These are phyloP conservation scores for Aspergillus persii DNA, from an alignment of 2,329 filamentous ascomycete genomes.

Conservation along the genomic window DNA sequence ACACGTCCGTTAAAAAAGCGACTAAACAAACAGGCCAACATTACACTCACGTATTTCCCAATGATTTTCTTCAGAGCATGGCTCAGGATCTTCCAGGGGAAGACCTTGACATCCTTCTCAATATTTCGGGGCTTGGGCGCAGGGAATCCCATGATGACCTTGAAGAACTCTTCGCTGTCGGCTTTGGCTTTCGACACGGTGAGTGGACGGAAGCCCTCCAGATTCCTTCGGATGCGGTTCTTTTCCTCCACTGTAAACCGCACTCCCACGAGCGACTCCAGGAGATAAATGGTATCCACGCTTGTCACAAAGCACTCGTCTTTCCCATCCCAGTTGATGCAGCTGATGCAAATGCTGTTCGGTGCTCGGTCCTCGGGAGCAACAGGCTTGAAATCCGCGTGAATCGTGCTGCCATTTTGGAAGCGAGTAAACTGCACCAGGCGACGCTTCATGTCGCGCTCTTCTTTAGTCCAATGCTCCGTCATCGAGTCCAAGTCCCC, in stretches of 20 bases:
- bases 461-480: conserved; percentile 76
- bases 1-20: not conserved
- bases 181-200: conserved; percentile 91
- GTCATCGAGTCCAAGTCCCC: conserved; percentile 85
- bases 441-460: conserved; percentile 73
- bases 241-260: conserved; percentile 97
- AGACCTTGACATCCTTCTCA: conserved; percentile 98
- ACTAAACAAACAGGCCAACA: not conserved
- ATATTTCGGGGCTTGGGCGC: conserved; percentile 95
- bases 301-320: conserved; percentile 90
- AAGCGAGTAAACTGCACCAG: conserved; percentile 85
- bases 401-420: conserved; percentile 78
- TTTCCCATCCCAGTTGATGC: conserved; percentile 95
- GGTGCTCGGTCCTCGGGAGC: conserved; percentile 73
- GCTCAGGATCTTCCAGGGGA: conserved; percentile 88
- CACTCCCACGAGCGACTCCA: conserved; percentile 83
- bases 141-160: conserved; percentile 96
- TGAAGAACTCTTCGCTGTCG: conserved; percentile 97
- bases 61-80: conserved; percentile 96
- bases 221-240: conserved; percentile 92
- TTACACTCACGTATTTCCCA: conserved; percentile 76
- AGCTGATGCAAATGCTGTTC: conserved; percentile 92
- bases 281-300: conserved; percentile 92
- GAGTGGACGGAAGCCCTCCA: conserved; percentile 88
- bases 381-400: conserved; percentile 75